Evolutionary conservation across 164 flowering plant genomes (phyloP).

Genomic region (Tinospora cordifolia): DNA sequence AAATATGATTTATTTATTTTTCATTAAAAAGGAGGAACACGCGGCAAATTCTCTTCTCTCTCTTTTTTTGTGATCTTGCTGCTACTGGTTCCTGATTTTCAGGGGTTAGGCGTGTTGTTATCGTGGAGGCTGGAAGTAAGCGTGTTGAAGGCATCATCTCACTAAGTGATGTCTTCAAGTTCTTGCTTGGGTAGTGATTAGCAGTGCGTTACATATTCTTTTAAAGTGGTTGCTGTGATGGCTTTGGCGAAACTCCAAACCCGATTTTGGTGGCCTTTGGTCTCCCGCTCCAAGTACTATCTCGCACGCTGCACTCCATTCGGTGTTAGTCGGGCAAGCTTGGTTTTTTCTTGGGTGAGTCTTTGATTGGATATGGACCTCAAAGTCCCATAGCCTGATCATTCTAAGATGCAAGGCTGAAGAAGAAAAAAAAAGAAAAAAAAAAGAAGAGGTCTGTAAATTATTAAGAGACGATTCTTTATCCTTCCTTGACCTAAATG

Average conservation of each 20-base stretch:
- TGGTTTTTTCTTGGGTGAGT: constrained; percentile 6
- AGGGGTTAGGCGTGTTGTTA: constrained; percentile 76
- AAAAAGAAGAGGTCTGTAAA: constrained; percentile 9
- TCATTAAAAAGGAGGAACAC: neutral
- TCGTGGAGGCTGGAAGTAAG: constrained; percentile 95
- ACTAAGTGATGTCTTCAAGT: constrained; percentile 63
- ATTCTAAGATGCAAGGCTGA: constrained; percentile 12
- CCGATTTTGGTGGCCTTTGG: constrained; percentile 7
- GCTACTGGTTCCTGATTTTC: constrained; percentile 15
- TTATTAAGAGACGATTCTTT: constrained; percentile 1
- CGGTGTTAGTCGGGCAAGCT: constrained; percentile 5
- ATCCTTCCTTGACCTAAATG: neutral
- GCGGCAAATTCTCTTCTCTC: neutral
- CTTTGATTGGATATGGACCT: constrained; percentile 24
- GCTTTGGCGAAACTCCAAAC: constrained; percentile 6
- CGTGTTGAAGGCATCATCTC: constrained; percentile 87
- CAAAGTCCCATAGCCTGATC: constrained; percentile 9
- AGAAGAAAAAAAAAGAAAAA: neutral
- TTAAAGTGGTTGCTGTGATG: constrained; percentile 5
- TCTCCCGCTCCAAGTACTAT: constrained; percentile 10
- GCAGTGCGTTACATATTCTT: constrained; percentile 3
- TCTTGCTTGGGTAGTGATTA: constrained; percentile 52
- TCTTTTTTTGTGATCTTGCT: neutral
- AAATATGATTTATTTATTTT: neutral
- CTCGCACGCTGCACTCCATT: constrained; percentile 5